Conservation (phyloP, 257 asterid genomes). For the Solanum neorickii region DNA sequence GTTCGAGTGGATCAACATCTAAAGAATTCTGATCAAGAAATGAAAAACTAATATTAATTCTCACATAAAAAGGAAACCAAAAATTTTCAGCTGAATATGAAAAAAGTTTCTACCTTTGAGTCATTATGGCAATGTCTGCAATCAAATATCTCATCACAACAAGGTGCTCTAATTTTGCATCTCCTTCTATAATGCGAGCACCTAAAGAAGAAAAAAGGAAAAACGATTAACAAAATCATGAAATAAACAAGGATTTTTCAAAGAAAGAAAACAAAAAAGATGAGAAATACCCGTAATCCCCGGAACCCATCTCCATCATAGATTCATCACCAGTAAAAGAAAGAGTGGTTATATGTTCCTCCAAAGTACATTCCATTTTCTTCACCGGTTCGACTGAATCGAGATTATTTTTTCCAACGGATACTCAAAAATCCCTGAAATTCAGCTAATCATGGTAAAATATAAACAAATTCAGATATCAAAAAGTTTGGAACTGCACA, state of each 20-base stretch:
- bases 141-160: constrained; percentile 59
- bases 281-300: constrained; percentile 30
- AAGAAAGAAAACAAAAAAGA: background rate
- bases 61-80: background rate
- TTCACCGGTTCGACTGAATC: background rate
- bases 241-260: background rate
- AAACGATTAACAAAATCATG: background rate
- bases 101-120: constrained; percentile 29
- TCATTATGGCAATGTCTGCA: constrained; percentile 88
- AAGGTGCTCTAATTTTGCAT: constrained; percentile 64
- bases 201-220: constrained; percentile 6
- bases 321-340: background rate
- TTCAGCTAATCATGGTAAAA: background rate
- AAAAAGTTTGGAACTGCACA: background rate
- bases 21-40: constrained; percentile 38
- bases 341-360: background rate
- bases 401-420: background rate
- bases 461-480: background rate
- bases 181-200: constrained; percentile 62
- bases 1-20: constrained; percentile 40
- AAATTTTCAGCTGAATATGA: background rate
- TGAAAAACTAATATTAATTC: background rate
- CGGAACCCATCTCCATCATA: constrained; percentile 19
- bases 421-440: constrained; percentile 1
- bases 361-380: constrained; percentile 17